Evolutionary conservation across 805 yeast genomes (phyloP).

Genomic region (Candida silvicultrix): DNA sequence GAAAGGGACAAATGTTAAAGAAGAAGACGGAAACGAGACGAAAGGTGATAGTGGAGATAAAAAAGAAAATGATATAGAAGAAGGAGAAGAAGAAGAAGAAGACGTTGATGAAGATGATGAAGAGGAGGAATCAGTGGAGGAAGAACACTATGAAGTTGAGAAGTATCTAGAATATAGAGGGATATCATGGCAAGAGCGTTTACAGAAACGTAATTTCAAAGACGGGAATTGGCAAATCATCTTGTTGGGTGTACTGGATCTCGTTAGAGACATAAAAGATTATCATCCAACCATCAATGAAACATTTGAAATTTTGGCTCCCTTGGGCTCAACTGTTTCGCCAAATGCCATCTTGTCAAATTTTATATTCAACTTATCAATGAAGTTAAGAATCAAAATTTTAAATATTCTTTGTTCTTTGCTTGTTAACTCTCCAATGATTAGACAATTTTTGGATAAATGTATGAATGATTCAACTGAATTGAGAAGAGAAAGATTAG

Average conservation of each 20-base stretch:
- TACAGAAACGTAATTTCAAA: conserved; percentile 65
- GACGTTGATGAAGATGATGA: conserved; percentile 4
- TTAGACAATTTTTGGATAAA: conserved; percentile 60
- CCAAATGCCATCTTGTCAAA: conserved; percentile 42
- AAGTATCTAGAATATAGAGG: conserved; percentile 49
- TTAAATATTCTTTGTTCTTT: conserved; percentile 61
- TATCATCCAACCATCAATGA: conserved; percentile 43
- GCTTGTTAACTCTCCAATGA: conserved; percentile 47
- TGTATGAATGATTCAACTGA: conserved; percentile 58
- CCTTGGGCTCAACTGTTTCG: conserved; percentile 44
- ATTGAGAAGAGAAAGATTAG: conserved; percentile 62
- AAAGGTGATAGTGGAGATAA: no score
- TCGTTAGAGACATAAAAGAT: conserved; percentile 50
- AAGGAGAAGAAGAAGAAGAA: conserved; percentile 13
- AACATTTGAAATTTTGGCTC: conserved; percentile 51
- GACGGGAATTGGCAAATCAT: conserved; percentile 86
- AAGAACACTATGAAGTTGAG: conserved; percentile 23
- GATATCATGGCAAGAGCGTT: conserved; percentile 69
- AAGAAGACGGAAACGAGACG: conserved; percentile 23
- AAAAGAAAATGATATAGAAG: conserved; percentile 17
- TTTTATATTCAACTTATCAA: conserved; percentile 47
- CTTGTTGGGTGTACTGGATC: conserved; percentile 64
- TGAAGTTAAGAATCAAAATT: conserved; percentile 48
- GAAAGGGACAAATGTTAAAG: conserved; percentile 16
- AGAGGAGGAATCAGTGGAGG: conserved; percentile 7